phyloP scores from a whole-genome alignment of 1,284 basidiomycete genomes.

The Boletus semigastroideus region DNA sequence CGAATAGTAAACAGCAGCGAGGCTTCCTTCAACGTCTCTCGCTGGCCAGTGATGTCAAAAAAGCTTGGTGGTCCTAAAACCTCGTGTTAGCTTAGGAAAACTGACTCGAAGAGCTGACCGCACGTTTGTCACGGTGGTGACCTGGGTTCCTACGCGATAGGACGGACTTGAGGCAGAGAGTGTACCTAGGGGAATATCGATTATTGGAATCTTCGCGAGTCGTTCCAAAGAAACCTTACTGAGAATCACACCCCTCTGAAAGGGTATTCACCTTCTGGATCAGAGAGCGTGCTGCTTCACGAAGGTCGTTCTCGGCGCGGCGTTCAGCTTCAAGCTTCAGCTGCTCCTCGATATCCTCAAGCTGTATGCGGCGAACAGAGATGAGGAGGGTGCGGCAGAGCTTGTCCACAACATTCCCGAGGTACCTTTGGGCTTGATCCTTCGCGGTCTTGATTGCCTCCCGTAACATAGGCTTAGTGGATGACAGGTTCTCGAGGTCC shows the following conservation, averaged over 20 bases:
- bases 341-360: conserved; percentile 21
- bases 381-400: conserved; percentile 17
- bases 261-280: conserved; percentile 25
- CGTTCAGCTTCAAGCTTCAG: conserved; percentile 22
- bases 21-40: conserved; percentile 24
- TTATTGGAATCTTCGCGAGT: not conserved
- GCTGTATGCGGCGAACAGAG: conserved; percentile 22
- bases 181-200: conserved; percentile 11
- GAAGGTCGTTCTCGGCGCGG: conserved; percentile 15
- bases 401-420: conserved; percentile 22
- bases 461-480: conserved; percentile 16
- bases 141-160: not conserved
- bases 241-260: conserved; percentile 18
- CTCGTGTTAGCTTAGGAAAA: conserved; percentile 1
- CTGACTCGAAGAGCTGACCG: not conserved
- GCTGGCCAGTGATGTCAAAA: conserved; percentile 16
- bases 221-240: conserved; percentile 13
- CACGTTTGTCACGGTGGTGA: conserved; percentile 4
- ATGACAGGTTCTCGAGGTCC: conserved; percentile 21
- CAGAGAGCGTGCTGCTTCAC: conserved; percentile 21
- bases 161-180: conserved; percentile 15
- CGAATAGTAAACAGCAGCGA: conserved; percentile 38
- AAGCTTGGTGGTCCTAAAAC: conserved; percentile 15
- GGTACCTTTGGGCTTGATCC: conserved; percentile 21
- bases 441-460: conserved; percentile 25